phyloP scores from a whole-genome alignment of 2,329 filamentous ascomycete genomes.

The Talaromyces pinophilus region DNA sequence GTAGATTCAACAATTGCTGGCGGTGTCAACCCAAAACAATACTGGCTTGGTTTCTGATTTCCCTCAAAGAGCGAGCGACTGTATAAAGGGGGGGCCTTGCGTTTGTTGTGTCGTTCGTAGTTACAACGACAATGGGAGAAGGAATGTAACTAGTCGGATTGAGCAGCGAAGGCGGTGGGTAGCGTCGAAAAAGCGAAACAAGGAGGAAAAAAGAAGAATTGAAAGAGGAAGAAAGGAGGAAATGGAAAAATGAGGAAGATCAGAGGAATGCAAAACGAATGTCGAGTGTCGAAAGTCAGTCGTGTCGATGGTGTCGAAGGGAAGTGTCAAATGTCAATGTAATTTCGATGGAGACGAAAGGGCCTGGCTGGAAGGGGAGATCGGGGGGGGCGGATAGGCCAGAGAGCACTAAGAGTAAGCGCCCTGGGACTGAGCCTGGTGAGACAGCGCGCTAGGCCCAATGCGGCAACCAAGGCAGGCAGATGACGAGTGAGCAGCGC shows the following conservation, averaged over 20 bases:
- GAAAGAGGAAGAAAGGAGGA: not conserved
- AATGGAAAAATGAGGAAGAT: not conserved
- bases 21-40: constrained; percentile 7
- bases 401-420: not conserved
- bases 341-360: constrained; percentile 2
- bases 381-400: not conserved
- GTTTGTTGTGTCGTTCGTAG: constrained; percentile 7
- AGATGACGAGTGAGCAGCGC: constrained; percentile 15
- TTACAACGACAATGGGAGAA: constrained; percentile 18
- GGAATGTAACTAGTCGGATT: constrained; percentile 24
- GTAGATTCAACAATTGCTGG: not conserved
- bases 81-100: constrained; percentile 4
- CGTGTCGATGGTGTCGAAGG: not conserved
- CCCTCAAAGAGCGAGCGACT: constrained; percentile 7
- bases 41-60: not conserved
- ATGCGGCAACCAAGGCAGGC: constrained; percentile 5
- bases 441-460: not conserved
- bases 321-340: not conserved
- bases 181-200: constrained; percentile 2
- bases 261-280: constrained; percentile 20
- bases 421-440: not conserved
- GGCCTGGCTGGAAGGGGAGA: constrained; percentile 4
- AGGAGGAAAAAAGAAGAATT: not conserved
- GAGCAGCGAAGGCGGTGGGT: not conserved
- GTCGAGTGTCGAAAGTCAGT: constrained; percentile 7